Conservation (phyloP, 345 rosid species). For the Eucalyptus paniculata region DNA sequence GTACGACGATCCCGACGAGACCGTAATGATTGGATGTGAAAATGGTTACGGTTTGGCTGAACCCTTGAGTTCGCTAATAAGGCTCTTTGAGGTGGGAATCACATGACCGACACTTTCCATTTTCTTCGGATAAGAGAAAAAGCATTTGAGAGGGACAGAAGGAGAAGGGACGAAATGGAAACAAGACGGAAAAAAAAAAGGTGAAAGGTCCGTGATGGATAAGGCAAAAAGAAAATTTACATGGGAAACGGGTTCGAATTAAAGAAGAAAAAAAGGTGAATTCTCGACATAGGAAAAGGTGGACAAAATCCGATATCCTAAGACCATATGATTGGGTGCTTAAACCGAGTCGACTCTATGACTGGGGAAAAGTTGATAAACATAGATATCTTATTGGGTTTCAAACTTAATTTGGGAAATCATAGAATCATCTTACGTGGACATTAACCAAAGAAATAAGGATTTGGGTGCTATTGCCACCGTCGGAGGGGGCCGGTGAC, state of each 20-base stretch:
- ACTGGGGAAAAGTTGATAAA: not conserved
- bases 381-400: not conserved
- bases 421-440: rapidly evolving
- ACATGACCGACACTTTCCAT: not conserved
- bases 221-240: not conserved
- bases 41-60: not conserved
- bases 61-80: not conserved
- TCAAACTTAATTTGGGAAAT: not conserved
- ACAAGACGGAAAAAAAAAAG: not conserved
- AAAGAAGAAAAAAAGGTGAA: not conserved
- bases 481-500: rapidly evolving
- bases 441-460: not conserved
- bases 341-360: not conserved
- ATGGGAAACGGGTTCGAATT: not conserved
- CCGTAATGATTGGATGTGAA: not conserved
- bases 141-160: not conserved
- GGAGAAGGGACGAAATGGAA: not conserved
- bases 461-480: too few relatives aligned
- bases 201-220: not conserved
- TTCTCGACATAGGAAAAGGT: not conserved
- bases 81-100: not conserved
- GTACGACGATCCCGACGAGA: not conserved
- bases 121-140: not conserved
- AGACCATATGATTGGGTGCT: not conserved
- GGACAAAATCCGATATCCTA: not conserved